Percentiles rank a stretch among this genome's conserved stretches.
These are phyloP conservation scores for Populus hybrid DNA, from an alignment of 441 rosid genomes.

Conservation along the genomic window DNA sequence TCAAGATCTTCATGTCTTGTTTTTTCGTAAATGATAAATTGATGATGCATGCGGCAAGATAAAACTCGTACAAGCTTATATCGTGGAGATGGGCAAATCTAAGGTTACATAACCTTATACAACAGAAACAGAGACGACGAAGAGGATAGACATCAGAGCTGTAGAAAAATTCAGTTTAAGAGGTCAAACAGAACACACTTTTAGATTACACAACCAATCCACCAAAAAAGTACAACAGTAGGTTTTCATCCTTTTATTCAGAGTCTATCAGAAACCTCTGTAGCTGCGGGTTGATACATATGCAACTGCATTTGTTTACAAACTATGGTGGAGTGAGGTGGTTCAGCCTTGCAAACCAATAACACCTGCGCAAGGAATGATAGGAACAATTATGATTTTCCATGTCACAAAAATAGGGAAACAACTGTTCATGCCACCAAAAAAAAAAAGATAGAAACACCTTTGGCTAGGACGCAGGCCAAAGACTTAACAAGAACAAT, in stretches of 20 bases:
- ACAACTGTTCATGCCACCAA: neutral
- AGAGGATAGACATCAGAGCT: too few relatives aligned
- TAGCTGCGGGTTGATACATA: neutral
- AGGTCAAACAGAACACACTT: slow-evolving; percentile 1
- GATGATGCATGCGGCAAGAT: too few relatives aligned
- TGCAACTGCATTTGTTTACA: neutral
- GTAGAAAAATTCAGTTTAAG: neutral
- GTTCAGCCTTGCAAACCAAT: slow-evolving; percentile 69
- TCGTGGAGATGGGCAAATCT: too few relatives aligned
- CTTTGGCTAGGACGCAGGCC: too few relatives aligned
- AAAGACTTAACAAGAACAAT: neutral
- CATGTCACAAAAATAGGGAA: neutral
- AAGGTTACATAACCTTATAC: too few relatives aligned
- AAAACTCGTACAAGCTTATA: too few relatives aligned
- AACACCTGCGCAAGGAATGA: slow-evolving; percentile 40
- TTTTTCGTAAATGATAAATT: too few relatives aligned
- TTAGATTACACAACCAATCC: slow-evolving; percentile 10
- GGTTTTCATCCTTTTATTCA: slow-evolving; percentile 14
- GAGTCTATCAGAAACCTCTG: neutral
- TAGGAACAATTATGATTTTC: neutral
- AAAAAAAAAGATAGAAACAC: too few relatives aligned
- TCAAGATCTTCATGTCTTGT: too few relatives aligned
- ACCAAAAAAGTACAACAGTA: slow-evolving; percentile 14
- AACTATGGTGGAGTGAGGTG: neutral
- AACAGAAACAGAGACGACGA: too few relatives aligned